A percentile compares a stretch with the other conserved stretches of the same genome.
Evolutionary conservation across 2,329 filamentous ascomycete genomes (phyloP).

Genomic region (Penicillium corylophilum): DNA sequence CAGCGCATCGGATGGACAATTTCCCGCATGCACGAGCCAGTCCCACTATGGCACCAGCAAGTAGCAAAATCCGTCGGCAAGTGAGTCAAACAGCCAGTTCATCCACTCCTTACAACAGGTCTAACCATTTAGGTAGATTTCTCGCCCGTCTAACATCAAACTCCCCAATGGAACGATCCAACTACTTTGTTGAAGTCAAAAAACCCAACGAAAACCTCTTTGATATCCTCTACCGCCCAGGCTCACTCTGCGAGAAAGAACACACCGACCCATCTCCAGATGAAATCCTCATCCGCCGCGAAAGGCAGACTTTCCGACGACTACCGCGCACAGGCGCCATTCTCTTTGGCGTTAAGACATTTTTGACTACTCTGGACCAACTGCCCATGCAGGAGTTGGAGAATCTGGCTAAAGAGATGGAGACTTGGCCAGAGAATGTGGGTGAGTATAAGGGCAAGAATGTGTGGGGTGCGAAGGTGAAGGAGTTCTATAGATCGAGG

Average conservation of each 20-base stretch:
- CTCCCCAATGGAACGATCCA: slow-evolving; percentile 50
- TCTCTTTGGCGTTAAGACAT: slow-evolving; percentile 53
- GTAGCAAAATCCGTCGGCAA: slow-evolving; percentile 45
- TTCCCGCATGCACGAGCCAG: slow-evolving; percentile 47
- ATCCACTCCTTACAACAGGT: background rate
- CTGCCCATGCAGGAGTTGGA: slow-evolving; percentile 42
- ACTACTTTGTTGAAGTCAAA: slow-evolving; percentile 52
- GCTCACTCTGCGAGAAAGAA: slow-evolving; percentile 39
- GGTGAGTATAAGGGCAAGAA: slow-evolving; percentile 47
- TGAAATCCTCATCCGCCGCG: slow-evolving; percentile 49
- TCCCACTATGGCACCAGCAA: slow-evolving; percentile 52
- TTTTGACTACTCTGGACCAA: slow-evolving; percentile 43
- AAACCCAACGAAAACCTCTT: slow-evolving; percentile 36
- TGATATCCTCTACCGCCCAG: slow-evolving; percentile 48
- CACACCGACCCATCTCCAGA: slow-evolving; percentile 34
- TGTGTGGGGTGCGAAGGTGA: slow-evolving; percentile 43
- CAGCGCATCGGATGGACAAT: slow-evolving; percentile 52
- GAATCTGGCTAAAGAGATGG: slow-evolving; percentile 45
- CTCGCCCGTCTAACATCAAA: slow-evolving; percentile 46
- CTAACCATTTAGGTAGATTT: slow-evolving; percentile 36
- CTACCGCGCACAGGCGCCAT: slow-evolving; percentile 47
- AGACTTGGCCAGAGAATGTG: slow-evolving; percentile 48
- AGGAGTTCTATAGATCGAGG: slow-evolving; percentile 35
- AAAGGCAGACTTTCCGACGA: slow-evolving; percentile 52
- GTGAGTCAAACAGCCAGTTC: slow-evolving; percentile 25